Evolutionary conservation across 2,329 filamentous ascomycete species (phyloP).

Genomic region (Ceratocystis eucalypticola): DNA sequence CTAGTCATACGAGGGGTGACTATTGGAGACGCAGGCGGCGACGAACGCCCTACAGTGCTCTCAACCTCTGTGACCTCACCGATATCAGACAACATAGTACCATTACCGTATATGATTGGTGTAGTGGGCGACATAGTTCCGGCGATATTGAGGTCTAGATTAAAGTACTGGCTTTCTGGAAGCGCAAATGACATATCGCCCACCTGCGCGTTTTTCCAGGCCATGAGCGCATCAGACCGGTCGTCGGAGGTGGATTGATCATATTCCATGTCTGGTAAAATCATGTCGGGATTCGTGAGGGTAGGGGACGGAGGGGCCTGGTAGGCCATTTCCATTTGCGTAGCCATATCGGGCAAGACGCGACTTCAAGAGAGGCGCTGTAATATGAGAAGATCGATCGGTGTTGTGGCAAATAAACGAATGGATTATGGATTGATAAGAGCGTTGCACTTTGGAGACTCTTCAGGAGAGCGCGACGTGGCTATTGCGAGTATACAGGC

Average conservation of each 20-base stretch:
- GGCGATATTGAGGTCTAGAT: conserved; percentile 24
- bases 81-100: conserved; percentile 56
- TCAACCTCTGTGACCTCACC: conserved; percentile 43
- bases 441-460: not conserved
- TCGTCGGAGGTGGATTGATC: conserved; percentile 39
- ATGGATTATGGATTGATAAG: not conserved
- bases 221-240: conserved; percentile 37
- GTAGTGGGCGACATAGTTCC: conserved; percentile 41
- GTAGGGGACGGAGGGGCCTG: conserved; percentile 61
- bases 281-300: conserved; percentile 88
- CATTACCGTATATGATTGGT: conserved; percentile 55
- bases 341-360: conserved; percentile 21
- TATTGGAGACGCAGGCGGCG: conserved; percentile 28
- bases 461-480: not conserved
- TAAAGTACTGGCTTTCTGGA: conserved; percentile 24
- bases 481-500: not conserved
- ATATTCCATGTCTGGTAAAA: conserved; percentile 62
- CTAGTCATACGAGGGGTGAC: conserved; percentile 22
- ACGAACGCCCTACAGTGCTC: conserved; percentile 33
- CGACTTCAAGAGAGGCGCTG: conserved; percentile 16
- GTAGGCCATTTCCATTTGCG: conserved; percentile 27
- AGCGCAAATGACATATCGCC: conserved; percentile 25
- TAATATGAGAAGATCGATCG: not conserved
- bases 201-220: conserved; percentile 38
- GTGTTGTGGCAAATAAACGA: not conserved